These are phyloP conservation scores for Hypericum androsaemum DNA, from an alignment of 345 rosid genomes.

Conservation along the genomic window DNA sequence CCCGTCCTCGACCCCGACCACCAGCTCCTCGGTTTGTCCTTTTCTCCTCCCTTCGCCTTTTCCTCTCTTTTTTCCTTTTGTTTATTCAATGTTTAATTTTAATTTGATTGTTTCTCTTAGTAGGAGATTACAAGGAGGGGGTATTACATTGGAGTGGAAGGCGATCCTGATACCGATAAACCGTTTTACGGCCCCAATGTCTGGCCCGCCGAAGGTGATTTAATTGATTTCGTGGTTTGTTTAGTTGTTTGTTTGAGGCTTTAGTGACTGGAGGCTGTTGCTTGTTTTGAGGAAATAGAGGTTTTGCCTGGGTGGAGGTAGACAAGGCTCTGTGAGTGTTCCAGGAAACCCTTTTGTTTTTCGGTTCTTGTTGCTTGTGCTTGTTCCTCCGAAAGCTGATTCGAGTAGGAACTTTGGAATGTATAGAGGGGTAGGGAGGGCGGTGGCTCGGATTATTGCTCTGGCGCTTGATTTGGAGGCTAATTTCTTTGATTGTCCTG, in stretches of 20 bases:
- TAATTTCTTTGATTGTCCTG: constrained; percentile 64
- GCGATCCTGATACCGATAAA: constrained; percentile 47
- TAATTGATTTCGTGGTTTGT: background rate
- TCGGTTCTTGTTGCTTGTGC: background rate
- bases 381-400: background rate
- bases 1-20: constrained; percentile 59
- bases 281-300: constrained; percentile 19
- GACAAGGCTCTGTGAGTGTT: constrained; percentile 60
- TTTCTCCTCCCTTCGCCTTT: background rate
- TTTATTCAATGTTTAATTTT: background rate
- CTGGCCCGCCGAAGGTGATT: constrained; percentile 55
- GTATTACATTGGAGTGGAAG: constrained; percentile 64
- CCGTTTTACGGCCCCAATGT: constrained; percentile 78
- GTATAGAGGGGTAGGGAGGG: constrained; percentile 48
- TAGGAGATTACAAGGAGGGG: constrained; percentile 96
- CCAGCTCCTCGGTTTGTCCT: constrained; percentile 45
- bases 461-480: constrained; percentile 64
- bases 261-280: background rate
- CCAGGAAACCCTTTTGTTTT: background rate
- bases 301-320: constrained; percentile 72
- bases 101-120: constrained; percentile 6
- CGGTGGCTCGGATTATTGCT: constrained; percentile 56
- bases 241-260: background rate
- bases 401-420: too few relatives aligned
- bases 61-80: too few relatives aligned